Evolutionary conservation across 768 basidiomycete genomes (phyloP), one percentile per base, ranked within the genome.

Genomic region (Phlegmacium glaucopus): DNA sequence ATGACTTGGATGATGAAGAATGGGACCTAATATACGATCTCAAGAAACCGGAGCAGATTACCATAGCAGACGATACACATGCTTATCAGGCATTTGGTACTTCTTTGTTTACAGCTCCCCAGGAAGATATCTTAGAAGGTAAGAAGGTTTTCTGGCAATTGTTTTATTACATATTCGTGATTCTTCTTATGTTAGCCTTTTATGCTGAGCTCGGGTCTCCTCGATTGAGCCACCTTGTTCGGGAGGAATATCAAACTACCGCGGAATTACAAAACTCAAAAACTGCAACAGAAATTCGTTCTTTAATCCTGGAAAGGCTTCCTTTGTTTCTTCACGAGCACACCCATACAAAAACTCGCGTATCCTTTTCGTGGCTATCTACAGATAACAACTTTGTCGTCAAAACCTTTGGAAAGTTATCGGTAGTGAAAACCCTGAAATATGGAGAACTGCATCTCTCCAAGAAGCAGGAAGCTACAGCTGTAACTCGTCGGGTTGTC

Each of bases 261-360:
- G 63, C 63, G 10, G 83, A 88, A 60, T 61, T 82, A 15, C 66
- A 61, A 34, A 64, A 72, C 34, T 71, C 76, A 0, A 76, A 72
- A 51, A 62, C 66, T 18, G 77, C 83, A 2, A 53, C 59, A 1
- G 80, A 85, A 9, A 76, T 75, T 9, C 80, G 81, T 3, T 56
- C 72, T 2, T 72, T 91, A 30, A 81, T 94, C 10, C 67, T 95
- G 22, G 89, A 97, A 65, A 73, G 94, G 27, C 69, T 96, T 15
- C 90, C 94, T 0, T 70, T 99, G 26, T 97, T 98, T 70, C 74
- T 98, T 4, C 87, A 95, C 44, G 95, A 97, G 57, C 88, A 94
- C 46, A 81, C 79, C 1, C 85, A 87, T 61, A 70, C 83, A 0
- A 75, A 72, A 16, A 79, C 82, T 0, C 71, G 70, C 30, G 76